Base-by-base conservation (phyloP, 2,329 filamentous ascomycete genomes). In the Penicillium glabrum region DNA sequence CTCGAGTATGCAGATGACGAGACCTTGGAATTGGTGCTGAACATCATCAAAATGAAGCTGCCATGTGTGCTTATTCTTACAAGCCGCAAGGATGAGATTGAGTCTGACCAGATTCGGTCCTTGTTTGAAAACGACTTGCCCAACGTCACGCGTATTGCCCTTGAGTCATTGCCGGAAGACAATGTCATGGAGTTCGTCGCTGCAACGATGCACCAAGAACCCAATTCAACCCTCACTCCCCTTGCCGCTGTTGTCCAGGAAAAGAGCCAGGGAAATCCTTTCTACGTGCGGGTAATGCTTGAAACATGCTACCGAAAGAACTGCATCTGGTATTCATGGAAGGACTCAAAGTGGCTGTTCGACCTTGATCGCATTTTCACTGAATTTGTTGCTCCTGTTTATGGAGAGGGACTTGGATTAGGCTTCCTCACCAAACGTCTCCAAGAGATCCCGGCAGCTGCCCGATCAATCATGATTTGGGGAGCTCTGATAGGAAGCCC, bases 311-410 rank as follows among this genome's bases (percentile, higher is more conserved):
- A 96, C 71, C 86, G 90, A 41, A 95, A 91, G 69, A 88, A 88
- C 63, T 96, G 90, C 71, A 89, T 97, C 49, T 96, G 88, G 84
- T 97, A 96, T 73, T 91, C 92, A 60, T 96, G 95, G 81, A 87
- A 86, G 64, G 85, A 89, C 61, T 90, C 87, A 46, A 82, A 84
- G 46, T 98, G 93, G 93, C 83, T 89, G 45, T 97, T 88, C 70
- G 89, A 96, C 68, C 77, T 97, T 11, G 92, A 97, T 72, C 86
- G 84, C 61, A 85, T 97, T 1, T 96, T 96, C 68, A 86, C 89
- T 46, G 87, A 96, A 61, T 96, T 97, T 67, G 85, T 89, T 65
- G 86, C 88, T 44, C 87, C 91, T 48, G 86, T 88, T 56, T 89
- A 92, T 67, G 90, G 91, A 53, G 87, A 92, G 58, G 88, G 90